Conservation (phyloP, 805 yeast genomes). For the Monosporozyma aerobia region DNA sequence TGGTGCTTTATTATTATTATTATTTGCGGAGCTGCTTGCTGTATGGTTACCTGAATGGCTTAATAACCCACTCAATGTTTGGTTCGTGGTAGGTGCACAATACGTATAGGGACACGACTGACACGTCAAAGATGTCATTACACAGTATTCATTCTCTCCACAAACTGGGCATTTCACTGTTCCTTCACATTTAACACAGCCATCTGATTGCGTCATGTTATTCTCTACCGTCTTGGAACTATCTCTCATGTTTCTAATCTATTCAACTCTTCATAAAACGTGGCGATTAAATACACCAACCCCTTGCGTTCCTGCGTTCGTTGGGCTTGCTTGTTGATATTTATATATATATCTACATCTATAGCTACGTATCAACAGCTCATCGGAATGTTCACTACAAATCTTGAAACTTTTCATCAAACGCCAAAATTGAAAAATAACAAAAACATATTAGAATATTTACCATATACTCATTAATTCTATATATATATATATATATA, state of each 20-base stretch:
- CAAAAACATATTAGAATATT: background rate
- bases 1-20: constrained; percentile 18
- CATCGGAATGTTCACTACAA: background rate
- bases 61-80: background rate
- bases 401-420: background rate
- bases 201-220: constrained; percentile 16
- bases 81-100: constrained; percentile 30
- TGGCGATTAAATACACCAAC: too few relatives aligned
- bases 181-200: constrained; percentile 36
- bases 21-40: constrained; percentile 29
- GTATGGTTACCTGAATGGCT: background rate
- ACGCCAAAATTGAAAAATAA: background rate
- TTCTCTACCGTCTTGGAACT: background rate
- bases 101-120: constrained; percentile 44
- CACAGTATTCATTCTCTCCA: constrained; percentile 43
- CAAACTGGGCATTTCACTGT: constrained; percentile 48
- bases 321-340: background rate
- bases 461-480: background rate
- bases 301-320: too few relatives aligned
- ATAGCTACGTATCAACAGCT: background rate
- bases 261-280: background rate
- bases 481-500: background rate
- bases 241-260: background rate
- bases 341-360: background rate
- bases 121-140: constrained; percentile 48